Conservation (phyloP, 768 basidiomycete species). For the Amanita inopinata region DNA sequence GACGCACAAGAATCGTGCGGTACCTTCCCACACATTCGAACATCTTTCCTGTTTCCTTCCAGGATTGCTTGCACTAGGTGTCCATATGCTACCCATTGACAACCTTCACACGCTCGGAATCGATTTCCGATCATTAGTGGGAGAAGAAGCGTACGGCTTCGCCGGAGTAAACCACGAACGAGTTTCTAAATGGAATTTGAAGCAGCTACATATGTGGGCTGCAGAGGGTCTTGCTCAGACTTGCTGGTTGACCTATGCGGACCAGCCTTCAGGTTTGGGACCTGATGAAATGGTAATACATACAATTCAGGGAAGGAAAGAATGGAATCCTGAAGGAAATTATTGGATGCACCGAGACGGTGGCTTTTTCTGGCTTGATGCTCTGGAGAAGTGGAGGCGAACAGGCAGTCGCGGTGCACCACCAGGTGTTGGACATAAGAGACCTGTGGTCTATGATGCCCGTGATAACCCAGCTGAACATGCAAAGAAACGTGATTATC, state of each 20-base stretch:
- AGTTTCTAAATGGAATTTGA: conserved; percentile 40
- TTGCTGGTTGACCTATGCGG: conserved; percentile 64
- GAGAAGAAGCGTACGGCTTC: conserved; percentile 23
- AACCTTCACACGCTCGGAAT: conserved; percentile 39
- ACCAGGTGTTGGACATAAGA: conserved; percentile 41
- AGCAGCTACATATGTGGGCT: conserved; percentile 63
- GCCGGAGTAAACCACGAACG: conserved; percentile 25
- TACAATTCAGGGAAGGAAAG: conserved; percentile 15
- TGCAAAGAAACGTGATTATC: conserved; percentile 43
- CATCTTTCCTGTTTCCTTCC: conserved; percentile 76
- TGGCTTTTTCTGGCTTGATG: conserved; percentile 37
- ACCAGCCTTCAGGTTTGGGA: conserved; percentile 58
- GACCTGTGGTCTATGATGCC: conserved; percentile 24
- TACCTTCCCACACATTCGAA: conserved; percentile 47
- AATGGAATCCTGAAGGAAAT: conserved; percentile 13
- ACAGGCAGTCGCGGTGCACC: conserved; percentile 35
- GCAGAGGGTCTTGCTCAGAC: conserved; percentile 67
- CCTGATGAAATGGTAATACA: conserved; percentile 49
- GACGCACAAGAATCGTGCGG: conserved; percentile 19
- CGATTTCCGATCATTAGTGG: conserved; percentile 31
- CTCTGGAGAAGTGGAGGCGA: conserved; percentile 37
- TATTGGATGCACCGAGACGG: conserved; percentile 14
- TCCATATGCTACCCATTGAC: conserved; percentile 48
- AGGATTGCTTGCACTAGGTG: conserved; percentile 65
- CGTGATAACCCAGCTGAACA: conserved; percentile 12